These are phyloP conservation scores for Alternaria burnsii DNA, from an alignment of 2,329 filamentous ascomycete genomes.

Conservation along the genomic window DNA sequence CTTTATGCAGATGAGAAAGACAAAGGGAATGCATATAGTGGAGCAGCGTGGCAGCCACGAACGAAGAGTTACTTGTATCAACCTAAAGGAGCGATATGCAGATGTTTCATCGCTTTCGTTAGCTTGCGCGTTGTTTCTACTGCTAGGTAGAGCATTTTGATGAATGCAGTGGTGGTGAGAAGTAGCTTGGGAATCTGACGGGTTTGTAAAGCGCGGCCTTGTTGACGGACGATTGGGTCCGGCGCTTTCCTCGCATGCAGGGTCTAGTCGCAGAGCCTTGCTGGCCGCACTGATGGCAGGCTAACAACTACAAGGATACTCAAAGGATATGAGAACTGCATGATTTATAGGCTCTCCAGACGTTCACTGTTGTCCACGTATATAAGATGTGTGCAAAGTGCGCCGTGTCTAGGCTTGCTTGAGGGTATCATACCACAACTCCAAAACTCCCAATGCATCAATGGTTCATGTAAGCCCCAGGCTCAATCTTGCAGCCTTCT, in stretches of 20 bases:
- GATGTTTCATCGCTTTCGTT: constrained; percentile 1
- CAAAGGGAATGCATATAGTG: neutral
- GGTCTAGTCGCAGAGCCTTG: neutral
- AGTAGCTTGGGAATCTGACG: neutral
- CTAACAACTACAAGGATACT: neutral
- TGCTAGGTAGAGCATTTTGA: neutral
- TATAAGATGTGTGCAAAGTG: neutral
- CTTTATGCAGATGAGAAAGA: constrained; percentile 1
- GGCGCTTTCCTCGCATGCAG: constrained; percentile 4
- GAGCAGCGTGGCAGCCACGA: neutral
- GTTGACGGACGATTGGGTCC: constrained; percentile 9
- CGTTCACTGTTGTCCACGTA: neutral
- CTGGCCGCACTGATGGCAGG: neutral
- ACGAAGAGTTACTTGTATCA: constrained; percentile 3
- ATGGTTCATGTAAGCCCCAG: neutral
- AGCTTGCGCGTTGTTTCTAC: neutral
- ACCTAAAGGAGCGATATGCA: neutral
- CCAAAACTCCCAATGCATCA: constrained; percentile 4
- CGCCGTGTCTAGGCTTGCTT: neutral
- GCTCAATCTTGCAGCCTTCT: neutral
- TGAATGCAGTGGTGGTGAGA: constrained; percentile 10
- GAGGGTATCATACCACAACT: constrained; percentile 20
- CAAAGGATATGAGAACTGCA: neutral
- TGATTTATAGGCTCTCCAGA: neutral
- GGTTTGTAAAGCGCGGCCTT: constrained; percentile 4